Percentiles rank a stretch among this genome's conserved stretches.
These are phyloP conservation scores for Saturnispora kantuleensis DNA, from an alignment of 805 yeast species.

Conservation along the genomic window DNA sequence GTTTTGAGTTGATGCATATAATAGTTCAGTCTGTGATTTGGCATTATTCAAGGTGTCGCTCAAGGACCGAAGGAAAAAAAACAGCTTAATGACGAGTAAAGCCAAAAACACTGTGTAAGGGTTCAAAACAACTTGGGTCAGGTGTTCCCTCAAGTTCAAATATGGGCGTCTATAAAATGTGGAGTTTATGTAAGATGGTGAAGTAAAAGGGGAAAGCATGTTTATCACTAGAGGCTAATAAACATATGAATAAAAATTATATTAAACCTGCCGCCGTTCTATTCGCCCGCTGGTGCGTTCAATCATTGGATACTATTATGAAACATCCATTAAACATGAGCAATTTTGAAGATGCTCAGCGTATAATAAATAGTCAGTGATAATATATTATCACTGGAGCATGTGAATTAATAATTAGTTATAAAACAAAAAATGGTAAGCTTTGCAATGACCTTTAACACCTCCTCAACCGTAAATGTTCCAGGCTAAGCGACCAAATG, in stretches of 20 bases:
- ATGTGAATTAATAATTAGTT: background rate
- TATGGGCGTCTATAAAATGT: conserved; percentile 27
- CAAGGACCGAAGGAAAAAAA: conserved; percentile 44
- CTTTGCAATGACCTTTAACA: background rate
- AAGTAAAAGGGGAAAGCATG: conserved; percentile 6
- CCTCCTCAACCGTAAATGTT: conserved; percentile 43
- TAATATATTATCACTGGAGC: no score
- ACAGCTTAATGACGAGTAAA: conserved; percentile 50
- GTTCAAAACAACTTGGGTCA: conserved; percentile 62
- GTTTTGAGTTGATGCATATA: conserved; percentile 41
- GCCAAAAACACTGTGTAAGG: conserved; percentile 47
- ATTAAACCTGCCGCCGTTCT: no score
- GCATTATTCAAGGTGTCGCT: conserved; percentile 32
- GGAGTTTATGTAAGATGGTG: conserved; percentile 7
- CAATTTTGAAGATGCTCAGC: background rate
- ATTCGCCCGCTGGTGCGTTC: no score
- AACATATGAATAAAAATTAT: no score
- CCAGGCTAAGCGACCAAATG: conserved; percentile 49
- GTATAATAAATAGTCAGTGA: background rate
- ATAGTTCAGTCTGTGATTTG: conserved; percentile 27
- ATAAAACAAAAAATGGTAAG: background rate
- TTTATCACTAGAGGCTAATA: no score
- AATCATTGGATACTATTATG: background rate
- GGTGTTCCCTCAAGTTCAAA: conserved; percentile 39
- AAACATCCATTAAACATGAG: background rate